Conservation (phyloP, 331 rosid species). For the Arachis monticola region DNA sequence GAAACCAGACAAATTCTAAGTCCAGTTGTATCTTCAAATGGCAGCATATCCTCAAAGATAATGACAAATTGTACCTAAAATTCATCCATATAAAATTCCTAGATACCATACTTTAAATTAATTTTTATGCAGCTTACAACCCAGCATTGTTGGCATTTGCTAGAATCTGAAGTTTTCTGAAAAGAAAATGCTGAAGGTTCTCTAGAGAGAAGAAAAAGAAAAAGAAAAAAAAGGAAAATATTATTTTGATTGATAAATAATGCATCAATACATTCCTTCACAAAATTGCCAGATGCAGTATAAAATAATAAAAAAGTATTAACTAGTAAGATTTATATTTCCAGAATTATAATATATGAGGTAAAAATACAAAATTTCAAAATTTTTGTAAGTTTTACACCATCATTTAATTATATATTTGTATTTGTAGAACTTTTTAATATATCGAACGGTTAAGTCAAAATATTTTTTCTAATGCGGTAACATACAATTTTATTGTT, state of each 20-base stretch:
- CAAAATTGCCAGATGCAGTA: not conserved
- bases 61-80: slow-evolving; percentile 24
- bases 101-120: slow-evolving; percentile 34
- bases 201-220: slow-evolving; percentile 13
- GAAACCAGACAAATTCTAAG: slow-evolving; percentile 10
- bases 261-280: slow-evolving; percentile 16
- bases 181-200: slow-evolving; percentile 22
- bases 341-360: too few relatives aligned
- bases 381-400: too few relatives aligned
- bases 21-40: slow-evolving; percentile 22
- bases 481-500: not conserved
- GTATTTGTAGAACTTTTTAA: too few relatives aligned
- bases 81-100: slow-evolving; percentile 30
- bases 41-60: slow-evolving; percentile 20
- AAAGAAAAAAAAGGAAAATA: not conserved
- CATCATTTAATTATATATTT: too few relatives aligned
- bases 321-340: too few relatives aligned
- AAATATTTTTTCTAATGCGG: too few relatives aligned
- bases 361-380: too few relatives aligned
- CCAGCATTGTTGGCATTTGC: too few relatives aligned
- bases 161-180: slow-evolving; percentile 24
- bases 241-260: slow-evolving; percentile 7
- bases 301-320: not conserved
- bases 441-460: too few relatives aligned
- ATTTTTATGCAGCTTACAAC: slow-evolving; percentile 3